Conservation (phyloP, 2,329 filamentous ascomycete genomes). For the Colletotrichum sansevieriae region DNA sequence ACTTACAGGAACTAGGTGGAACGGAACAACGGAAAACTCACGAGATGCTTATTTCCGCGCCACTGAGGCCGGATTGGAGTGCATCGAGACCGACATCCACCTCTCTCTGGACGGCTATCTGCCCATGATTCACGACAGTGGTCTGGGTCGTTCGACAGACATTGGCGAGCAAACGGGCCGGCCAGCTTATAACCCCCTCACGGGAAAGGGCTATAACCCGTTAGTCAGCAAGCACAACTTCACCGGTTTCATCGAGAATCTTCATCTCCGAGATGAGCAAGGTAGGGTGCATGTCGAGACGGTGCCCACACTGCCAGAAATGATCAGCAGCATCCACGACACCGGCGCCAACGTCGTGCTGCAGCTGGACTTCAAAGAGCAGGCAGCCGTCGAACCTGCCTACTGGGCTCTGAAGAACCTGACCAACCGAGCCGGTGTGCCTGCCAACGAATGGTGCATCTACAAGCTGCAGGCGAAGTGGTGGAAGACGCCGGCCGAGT, state of each 20-base stretch:
- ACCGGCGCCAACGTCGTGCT: conserved; percentile 13
- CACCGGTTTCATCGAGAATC: conserved; percentile 11
- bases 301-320: conserved; percentile 12
- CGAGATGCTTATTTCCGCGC: conserved; percentile 21
- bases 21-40: neutral
- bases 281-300: conserved; percentile 17
- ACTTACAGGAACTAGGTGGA: neutral
- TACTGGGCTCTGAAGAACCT: conserved; percentile 19
- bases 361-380: conserved; percentile 24
- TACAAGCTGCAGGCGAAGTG: conserved; percentile 25
- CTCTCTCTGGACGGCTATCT: conserved; percentile 16
- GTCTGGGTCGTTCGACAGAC: conserved; percentile 2
- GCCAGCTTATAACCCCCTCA: conserved; percentile 20
- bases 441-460: conserved; percentile 24
- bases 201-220: conserved; percentile 13
- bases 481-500: conserved; percentile 13
- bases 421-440: conserved; percentile 15
- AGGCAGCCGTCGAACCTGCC: conserved; percentile 13
- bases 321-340: conserved; percentile 11
- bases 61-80: conserved; percentile 6
- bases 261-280: conserved; percentile 21
- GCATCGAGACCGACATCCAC: conserved; percentile 20
- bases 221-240: neutral
- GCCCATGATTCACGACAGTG: conserved; percentile 15
- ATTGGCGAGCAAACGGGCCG: neutral